Evolutionary conservation across 345 rosid species (phyloP).

Genomic region (Bruguiera parviflora): DNA sequence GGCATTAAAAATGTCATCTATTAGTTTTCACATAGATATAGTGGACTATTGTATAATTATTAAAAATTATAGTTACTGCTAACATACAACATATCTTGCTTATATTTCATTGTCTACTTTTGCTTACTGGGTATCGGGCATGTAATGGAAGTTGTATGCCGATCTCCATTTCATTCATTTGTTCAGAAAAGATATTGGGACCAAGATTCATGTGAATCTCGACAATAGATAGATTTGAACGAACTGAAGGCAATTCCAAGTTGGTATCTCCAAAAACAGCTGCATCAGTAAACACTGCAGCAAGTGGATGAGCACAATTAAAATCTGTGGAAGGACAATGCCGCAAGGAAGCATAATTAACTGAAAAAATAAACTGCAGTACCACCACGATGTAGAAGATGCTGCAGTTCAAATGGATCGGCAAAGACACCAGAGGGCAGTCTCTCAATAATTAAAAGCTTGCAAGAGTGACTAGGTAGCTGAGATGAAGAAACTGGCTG

Average conservation of each 20-base stretch:
- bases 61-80: neutral
- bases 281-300: slow-evolving; percentile 49
- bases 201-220: slow-evolving; percentile 67
- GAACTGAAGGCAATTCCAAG: slow-evolving; percentile 75
- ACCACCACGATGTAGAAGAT: slow-evolving; percentile 55
- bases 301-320: neutral
- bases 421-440: slow-evolving; percentile 85
- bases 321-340: neutral
- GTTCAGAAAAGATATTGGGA: slow-evolving; percentile 16
- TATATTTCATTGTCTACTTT: neutral
- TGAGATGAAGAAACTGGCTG: slow-evolving; percentile 20
- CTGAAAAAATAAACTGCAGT: neutral
- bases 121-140: slow-evolving; percentile 72
- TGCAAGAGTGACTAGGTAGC: slow-evolving; percentile 27
- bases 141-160: slow-evolving; percentile 64
- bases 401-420: slow-evolving; percentile 89
- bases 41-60: neutral
- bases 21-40: neutral
- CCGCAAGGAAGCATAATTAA: neutral
- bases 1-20: neutral
- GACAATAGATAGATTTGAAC: slow-evolving; percentile 62
- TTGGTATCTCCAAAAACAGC: slow-evolving; percentile 85
- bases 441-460: slow-evolving; percentile 55
- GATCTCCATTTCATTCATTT: slow-evolving; percentile 42
- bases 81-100: neutral